Evolutionary conservation across 305 asterid genomes (phyloP), one percentile per base, ranked within the genome.

Genomic region (Rubia tinctorum): DNA sequence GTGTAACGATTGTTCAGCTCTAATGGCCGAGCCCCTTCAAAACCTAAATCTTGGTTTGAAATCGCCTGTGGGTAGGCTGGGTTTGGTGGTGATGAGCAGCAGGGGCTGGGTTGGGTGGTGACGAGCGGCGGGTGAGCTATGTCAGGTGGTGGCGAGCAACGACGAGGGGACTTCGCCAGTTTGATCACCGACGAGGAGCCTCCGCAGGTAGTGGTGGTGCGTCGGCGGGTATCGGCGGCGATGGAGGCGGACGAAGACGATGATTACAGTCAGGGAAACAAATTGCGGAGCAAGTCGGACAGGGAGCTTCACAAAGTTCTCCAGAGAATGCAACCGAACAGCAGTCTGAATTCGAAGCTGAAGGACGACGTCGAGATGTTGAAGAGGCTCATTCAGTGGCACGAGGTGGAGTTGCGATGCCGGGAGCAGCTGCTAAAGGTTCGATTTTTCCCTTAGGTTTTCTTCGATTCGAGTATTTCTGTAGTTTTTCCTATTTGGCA

Each of bases 331-430:
- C 80, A 27, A 58, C 6, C 0, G 0, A 8, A 72, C 1, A 7
- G 1, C 1, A 0, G n/a, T 0, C 4, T 68, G 51, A 9, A 8
- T 13, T 6, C 2, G 55, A 75, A 0, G 3, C 81, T 87, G 80
- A 2, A 23, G 0, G 95, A 91, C 44, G 83, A 84, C 14, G 97
- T 96, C 17, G 82, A n/a, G 15, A 88, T 84, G 82, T 37, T 81
- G 30, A 75, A 45, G 65, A 20, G 8, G 17, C 13, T 0, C 15
- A n/a, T 88, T 59, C 62, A 43, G 78, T 74, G 7, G 40, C 20
- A 15, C 2, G 87, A 81, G 83, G 85, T 70, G 47, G 96, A 91
- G 82, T n/a, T 68, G 47, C 76, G 77, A 79, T 76, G 79, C 56
- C 71, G 82, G 4, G 10, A 27, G 15, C 25, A 73, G 45, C 61